Evolutionary conservation across 1,284 basidiomycete species (phyloP).

Genomic region (Neolentinus lepideus): DNA sequence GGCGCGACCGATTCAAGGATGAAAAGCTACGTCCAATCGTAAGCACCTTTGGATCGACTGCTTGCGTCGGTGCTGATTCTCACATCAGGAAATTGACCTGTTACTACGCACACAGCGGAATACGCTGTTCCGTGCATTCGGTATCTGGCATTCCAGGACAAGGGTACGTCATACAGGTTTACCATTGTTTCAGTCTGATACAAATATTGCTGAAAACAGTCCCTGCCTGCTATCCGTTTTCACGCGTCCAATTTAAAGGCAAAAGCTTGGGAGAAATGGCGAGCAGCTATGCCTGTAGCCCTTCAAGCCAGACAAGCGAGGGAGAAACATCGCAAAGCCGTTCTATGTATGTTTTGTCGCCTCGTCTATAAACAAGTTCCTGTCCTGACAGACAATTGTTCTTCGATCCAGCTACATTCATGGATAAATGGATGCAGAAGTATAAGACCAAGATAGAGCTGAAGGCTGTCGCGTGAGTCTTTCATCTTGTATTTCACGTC

Average conservation of each 20-base stretch:
- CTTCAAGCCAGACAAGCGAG: conserved; percentile 58
- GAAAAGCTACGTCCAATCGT: conserved; percentile 59
- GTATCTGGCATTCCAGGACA: conserved; percentile 67
- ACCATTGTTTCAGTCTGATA: conserved; percentile 6
- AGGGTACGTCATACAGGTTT: conserved; percentile 34
- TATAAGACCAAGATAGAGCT: conserved; percentile 64
- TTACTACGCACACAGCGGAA: conserved; percentile 50
- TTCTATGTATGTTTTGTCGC: conserved; percentile 39
- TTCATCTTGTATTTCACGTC: neutral
- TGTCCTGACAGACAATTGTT: no score
- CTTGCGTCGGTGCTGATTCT: neutral
- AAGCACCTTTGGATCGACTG: conserved; percentile 16
- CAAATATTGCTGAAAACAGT: conserved; percentile 31
- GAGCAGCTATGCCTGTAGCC: conserved; percentile 59
- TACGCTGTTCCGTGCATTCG: conserved; percentile 56
- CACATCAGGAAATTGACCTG: conserved; percentile 52
- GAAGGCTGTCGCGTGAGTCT: conserved; percentile 74
- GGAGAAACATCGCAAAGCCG: conserved; percentile 44
- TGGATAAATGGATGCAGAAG: conserved; percentile 58
- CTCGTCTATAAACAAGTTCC: conserved; percentile 10
- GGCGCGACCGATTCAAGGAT: conserved; percentile 63
- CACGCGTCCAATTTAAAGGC: conserved; percentile 52
- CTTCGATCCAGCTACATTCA: conserved; percentile 38
- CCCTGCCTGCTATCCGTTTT: conserved; percentile 69
- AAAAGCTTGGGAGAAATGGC: conserved; percentile 60